Evolutionary conservation across 164 flowering plant species (phyloP), one percentile per base, ranked within the genome.

Genomic region (Magnolia sinica): DNA sequence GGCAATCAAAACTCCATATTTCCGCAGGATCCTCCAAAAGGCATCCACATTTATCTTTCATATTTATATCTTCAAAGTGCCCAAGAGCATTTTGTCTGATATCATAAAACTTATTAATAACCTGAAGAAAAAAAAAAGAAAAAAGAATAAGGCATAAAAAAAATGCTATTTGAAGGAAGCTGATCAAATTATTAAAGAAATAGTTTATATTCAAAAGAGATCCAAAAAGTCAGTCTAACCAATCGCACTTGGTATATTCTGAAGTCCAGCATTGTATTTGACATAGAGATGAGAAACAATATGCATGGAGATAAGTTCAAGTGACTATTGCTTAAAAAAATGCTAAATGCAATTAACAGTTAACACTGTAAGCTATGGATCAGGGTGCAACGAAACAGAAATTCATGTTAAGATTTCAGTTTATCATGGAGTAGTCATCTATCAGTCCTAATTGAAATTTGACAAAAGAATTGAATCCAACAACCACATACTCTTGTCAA

Each of bases 11-110:
- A 78, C 85, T 89, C 98, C 98, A 95, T 80, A 81, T 75, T 72
- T 93, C 98, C 10, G 50, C 76, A 61, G 91, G 82, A 86, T 95
- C 98, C 78, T 79, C 76, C 74, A 89, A 78, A 66, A 95, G 91
- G 74, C 79, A 75, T 20, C 78, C 78, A 78, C 98, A 91, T 77
- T 91, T 92, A 10, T 86, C 90, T 61, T 87, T 89, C 85, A 87
- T 87, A 75, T 79, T 84, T 8, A 22, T 70, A 76, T 90, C 89
- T 76, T 82, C 86, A 70, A 64, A 74, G 58, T 37, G 79, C 19
- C 80, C 80, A 37, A 76, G 68, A 71, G 81, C 74, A 72, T 79
- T 68, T 79, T 91, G 87, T 77, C 89, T 87, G 80, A 95, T 93
- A 80, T 84, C 81, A 82, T 88, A 92, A 76, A 95, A 92, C 80